Evolutionary conservation across 306 rosid species (phyloP).

Genomic region (Prunus campanulata): DNA sequence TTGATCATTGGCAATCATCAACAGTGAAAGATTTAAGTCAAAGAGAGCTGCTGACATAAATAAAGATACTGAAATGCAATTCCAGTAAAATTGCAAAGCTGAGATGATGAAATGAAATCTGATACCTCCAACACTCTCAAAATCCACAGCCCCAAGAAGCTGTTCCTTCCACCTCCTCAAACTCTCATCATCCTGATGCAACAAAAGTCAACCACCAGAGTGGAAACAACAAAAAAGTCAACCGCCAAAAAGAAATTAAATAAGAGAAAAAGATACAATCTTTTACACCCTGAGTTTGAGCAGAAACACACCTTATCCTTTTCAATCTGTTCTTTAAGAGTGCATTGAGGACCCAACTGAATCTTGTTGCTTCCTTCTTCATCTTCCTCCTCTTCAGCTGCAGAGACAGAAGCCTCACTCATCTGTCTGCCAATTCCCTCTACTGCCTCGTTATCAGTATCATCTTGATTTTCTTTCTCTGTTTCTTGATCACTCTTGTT

Average conservation of each 20-base stretch:
- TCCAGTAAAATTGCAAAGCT: neutral
- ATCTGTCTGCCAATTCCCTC: constrained; percentile 19
- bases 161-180: constrained; percentile 62
- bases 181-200: constrained; percentile 51
- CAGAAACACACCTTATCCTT: constrained; percentile 42
- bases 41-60: neutral
- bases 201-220: constrained; percentile 7
- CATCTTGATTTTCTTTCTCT: constrained; percentile 12
- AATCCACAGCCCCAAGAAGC: constrained; percentile 53
- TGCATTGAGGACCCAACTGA: constrained; percentile 47
- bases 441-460: constrained; percentile 23
- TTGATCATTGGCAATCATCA: neutral
- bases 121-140: constrained; percentile 47
- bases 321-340: constrained; percentile 54
- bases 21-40: neutral
- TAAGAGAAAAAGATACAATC: neutral
- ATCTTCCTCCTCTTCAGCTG: constrained; percentile 42
- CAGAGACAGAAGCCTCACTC: constrained; percentile 32
- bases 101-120: neutral
- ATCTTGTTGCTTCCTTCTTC: constrained; percentile 37
- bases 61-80: neutral
- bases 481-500: constrained; percentile 18
- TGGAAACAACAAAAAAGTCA: neutral
- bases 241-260: neutral
- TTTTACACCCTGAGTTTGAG: neutral